Evolutionary conservation across 2,329 filamentous ascomycete genomes (phyloP).

Genomic region (Ophiostoma sp.): DNA sequence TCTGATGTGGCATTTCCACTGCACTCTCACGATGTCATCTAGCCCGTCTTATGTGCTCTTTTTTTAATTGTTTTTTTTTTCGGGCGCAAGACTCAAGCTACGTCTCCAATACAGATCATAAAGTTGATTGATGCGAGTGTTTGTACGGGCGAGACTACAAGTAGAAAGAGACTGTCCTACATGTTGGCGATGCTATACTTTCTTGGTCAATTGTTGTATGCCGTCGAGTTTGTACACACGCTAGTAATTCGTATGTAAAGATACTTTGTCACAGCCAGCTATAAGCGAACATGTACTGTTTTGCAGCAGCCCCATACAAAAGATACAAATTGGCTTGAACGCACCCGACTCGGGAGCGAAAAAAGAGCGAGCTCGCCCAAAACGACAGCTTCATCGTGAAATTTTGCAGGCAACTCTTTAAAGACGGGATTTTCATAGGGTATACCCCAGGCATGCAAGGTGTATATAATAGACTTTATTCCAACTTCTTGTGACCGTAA

Average conservation of each 20-base stretch:
- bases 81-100: too few relatives aligned
- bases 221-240: background rate
- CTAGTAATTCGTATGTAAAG: background rate
- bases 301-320: background rate
- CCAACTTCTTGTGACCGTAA: background rate
- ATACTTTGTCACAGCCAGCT: background rate
- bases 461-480: background rate
- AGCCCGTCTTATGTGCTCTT: too few relatives aligned
- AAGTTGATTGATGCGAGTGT: too few relatives aligned
- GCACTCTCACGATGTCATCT: too few relatives aligned
- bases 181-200: background rate
- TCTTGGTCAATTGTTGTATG: background rate
- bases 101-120: too few relatives aligned
- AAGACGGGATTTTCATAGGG: background rate
- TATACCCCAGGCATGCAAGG: background rate
- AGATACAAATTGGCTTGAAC: background rate
- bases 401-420: background rate
- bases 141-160: too few relatives aligned
- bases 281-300: background rate
- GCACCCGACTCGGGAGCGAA: slow-evolving; percentile 23
- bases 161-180: too few relatives aligned
- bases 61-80: too few relatives aligned
- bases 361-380: slow-evolving; percentile 21
- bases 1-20: too few relatives aligned
- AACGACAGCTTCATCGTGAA: background rate